These are phyloP conservation scores for Mortierella sp. DNA, from an alignment of 371 early-diverging fungal genomes.

Conservation along the genomic window DNA sequence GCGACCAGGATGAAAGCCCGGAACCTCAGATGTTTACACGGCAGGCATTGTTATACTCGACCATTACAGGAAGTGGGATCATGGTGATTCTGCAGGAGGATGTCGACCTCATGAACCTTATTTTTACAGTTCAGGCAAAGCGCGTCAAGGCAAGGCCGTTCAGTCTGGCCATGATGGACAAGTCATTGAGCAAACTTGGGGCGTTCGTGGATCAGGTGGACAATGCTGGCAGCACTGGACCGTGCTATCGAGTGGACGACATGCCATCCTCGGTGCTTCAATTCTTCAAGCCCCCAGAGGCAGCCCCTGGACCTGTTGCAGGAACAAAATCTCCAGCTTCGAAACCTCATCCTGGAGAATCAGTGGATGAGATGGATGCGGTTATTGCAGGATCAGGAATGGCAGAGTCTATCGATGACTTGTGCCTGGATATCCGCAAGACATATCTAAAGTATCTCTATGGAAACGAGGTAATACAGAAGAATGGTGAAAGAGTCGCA, in stretches of 20 bases:
- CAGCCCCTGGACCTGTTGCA: not conserved
- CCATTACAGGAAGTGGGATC: constrained; percentile 13
- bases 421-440: constrained; percentile 34
- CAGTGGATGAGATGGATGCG: constrained; percentile 3
- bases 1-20: not conserved
- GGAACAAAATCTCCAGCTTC: constrained; percentile 3
- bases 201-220: constrained; percentile 27
- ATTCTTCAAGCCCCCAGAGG: not conserved
- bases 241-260: constrained; percentile 14
- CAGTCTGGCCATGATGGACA: constrained; percentile 42
- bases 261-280: constrained; percentile 7
- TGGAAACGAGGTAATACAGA: constrained; percentile 20
- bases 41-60: constrained; percentile 23
- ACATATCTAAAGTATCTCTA: constrained; percentile 42
- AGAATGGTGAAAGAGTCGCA: too few species aligned
- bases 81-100: constrained; percentile 15
- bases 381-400: not conserved
- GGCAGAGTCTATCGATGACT: constrained; percentile 26
- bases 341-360: constrained; percentile 31
- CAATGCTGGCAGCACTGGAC: not conserved
- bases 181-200: constrained; percentile 25
- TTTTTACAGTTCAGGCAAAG: not conserved
- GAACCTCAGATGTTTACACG: constrained; percentile 2
- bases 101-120: not conserved
- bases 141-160: constrained; percentile 7